Conservation (phyloP, 495 filamentous ascomycete species). For the Penicillium cosmopolitanum region DNA sequence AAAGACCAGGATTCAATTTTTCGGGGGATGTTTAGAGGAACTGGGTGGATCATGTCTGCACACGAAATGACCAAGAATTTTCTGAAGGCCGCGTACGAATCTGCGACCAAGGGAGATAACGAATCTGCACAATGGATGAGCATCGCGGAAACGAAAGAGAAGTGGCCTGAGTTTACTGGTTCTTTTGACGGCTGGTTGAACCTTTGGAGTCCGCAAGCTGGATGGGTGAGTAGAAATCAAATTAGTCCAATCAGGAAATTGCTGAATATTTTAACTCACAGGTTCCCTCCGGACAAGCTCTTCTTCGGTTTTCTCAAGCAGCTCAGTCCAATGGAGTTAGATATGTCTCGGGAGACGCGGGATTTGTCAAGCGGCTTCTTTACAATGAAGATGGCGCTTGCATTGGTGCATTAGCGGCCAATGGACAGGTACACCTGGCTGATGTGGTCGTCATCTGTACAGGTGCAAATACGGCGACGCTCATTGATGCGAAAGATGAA, state of each 20-base stretch:
- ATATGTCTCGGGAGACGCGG: conserved; percentile 4
- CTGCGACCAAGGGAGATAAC: not conserved
- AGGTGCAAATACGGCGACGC: not conserved
- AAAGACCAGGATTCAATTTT: not conserved
- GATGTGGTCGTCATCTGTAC: not conserved
- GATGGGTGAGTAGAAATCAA: not conserved
- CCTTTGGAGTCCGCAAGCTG: conserved; percentile 7
- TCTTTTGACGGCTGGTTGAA: conserved; percentile 2
- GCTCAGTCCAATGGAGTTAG: conserved; percentile 1
- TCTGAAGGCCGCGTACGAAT: not conserved
- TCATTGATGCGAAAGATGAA: conserved; percentile 2
- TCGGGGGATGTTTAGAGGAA: conserved; percentile 1
- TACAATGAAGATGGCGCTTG: not conserved
- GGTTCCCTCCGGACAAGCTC: not conserved
- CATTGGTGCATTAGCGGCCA: not conserved
- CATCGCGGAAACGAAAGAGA: not conserved
- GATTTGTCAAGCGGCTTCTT: not conserved
- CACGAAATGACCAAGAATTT: not conserved
- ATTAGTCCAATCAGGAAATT: not conserved
- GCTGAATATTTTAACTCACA: not conserved
- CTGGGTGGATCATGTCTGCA: conserved; percentile 3
- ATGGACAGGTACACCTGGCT: not conserved
- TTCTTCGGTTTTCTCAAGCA: not conserved
- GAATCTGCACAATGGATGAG: not conserved
- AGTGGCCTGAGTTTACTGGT: conserved; percentile 3